Conservation (phyloP, 2,329 filamentous ascomycete species). For the Knufia petricola region DNA sequence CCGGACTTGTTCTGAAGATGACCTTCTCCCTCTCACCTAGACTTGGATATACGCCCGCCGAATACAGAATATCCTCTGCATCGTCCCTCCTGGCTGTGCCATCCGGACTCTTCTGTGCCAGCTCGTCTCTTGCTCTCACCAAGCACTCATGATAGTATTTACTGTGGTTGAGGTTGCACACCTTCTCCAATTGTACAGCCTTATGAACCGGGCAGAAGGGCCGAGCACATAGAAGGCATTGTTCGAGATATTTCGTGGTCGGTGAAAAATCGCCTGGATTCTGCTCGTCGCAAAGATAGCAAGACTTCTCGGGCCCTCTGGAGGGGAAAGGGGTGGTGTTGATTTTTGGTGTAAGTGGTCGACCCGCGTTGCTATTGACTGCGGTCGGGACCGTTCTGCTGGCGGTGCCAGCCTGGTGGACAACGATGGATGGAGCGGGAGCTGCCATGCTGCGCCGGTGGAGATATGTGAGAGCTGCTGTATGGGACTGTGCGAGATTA, state of each 20-base stretch:
- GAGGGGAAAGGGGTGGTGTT: slow-evolving; percentile 7
- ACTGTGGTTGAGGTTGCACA: slow-evolving; percentile 20
- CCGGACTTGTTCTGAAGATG: slow-evolving; percentile 22
- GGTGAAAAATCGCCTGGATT: slow-evolving; percentile 24
- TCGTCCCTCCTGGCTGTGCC: slow-evolving; percentile 9
- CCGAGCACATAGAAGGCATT: slow-evolving; percentile 21
- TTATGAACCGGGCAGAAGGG: neutral
- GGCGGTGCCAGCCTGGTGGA: slow-evolving; percentile 16
- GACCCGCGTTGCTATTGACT: slow-evolving; percentile 5
- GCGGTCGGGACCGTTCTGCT: slow-evolving; percentile 4
- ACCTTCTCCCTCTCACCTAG: slow-evolving; percentile 23
- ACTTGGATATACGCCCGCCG: slow-evolving; percentile 21
- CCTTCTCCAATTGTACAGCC: neutral
- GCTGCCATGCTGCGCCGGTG: slow-evolving; percentile 10
- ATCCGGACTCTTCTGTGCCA: slow-evolving; percentile 14
- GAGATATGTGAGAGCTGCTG: neutral
- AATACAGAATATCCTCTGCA: slow-evolving; percentile 18
- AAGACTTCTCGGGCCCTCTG: slow-evolving; percentile 9
- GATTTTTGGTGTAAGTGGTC: slow-evolving; percentile 7
- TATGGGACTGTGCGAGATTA: neutral
- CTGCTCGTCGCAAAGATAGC: slow-evolving; percentile 24
- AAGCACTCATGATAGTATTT: slow-evolving; percentile 22
- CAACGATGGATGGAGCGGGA: slow-evolving; percentile 18
- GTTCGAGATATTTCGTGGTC: slow-evolving; percentile 22
- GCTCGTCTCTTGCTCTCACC: slow-evolving; percentile 14